A percentile compares a stretch with the other conserved stretches of the same genome.
These are phyloP conservation scores for Volutella citrinella DNA, from an alignment of 2,329 filamentous ascomycete genomes.

Conservation along the genomic window DNA sequence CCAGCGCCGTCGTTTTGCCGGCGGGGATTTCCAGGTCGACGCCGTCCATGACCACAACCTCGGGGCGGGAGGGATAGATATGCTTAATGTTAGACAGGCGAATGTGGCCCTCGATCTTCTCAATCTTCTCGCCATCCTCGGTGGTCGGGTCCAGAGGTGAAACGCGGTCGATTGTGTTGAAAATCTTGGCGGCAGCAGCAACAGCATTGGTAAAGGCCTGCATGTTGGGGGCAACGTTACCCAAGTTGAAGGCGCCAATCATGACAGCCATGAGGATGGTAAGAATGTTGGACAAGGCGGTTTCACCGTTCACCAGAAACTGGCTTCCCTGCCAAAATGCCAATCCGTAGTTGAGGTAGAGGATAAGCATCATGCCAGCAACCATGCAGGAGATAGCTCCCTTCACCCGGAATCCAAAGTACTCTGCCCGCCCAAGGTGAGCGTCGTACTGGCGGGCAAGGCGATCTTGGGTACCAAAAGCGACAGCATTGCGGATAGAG, in stretches of 20 bases:
- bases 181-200: constrained; percentile 88
- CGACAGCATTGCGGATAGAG: constrained; percentile 86
- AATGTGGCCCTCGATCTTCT: constrained; percentile 72
- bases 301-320: constrained; percentile 65
- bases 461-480: constrained; percentile 90
- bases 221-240: constrained; percentile 80
- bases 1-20: constrained; percentile 88
- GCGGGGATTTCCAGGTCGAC: constrained; percentile 79
- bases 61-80: constrained; percentile 90
- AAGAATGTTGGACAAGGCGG: constrained; percentile 68
- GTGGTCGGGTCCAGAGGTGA: constrained; percentile 80
- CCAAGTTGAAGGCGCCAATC: constrained; percentile 88
- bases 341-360: constrained; percentile 84
- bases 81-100: constrained; percentile 82
- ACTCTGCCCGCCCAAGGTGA: constrained; percentile 71
- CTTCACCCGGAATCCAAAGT: constrained; percentile 75
- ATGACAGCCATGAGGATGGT: constrained; percentile 89
- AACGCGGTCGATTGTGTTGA: constrained; percentile 82
- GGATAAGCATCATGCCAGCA: constrained; percentile 74
- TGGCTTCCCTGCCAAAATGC: constrained; percentile 85
- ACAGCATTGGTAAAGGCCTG: constrained; percentile 83
- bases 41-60: constrained; percentile 83
- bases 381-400: constrained; percentile 73
- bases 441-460: constrained; percentile 81
- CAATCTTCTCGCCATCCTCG: constrained; percentile 67